Conservation (phyloP, 2,329 filamentous ascomycete species). For the Raffaelea ambrosiae region DNA sequence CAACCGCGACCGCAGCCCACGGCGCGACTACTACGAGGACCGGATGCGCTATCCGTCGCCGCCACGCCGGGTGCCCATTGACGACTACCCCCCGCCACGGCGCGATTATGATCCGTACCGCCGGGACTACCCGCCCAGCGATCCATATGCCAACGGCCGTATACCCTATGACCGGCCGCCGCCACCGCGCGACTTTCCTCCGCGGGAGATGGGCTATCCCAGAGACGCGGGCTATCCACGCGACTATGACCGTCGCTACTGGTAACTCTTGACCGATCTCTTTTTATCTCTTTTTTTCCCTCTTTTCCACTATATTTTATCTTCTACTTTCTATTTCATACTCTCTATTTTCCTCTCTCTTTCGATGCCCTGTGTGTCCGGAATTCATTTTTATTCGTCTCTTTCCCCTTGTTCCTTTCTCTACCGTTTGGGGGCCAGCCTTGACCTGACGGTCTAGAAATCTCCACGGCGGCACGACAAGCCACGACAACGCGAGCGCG, state of each 20-base stretch:
- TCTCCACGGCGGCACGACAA: not conserved
- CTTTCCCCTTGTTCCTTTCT: not conserved
- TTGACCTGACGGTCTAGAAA: constrained; percentile 6
- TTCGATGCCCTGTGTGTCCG: too few relatives aligned
- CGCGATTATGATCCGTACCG: constrained; percentile 73
- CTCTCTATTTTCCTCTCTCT: not conserved
- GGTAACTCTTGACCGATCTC: constrained; percentile 10
- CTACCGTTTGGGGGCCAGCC: not conserved
- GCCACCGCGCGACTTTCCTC: constrained; percentile 24
- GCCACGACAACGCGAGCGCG: too few relatives aligned
- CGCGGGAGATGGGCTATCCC: constrained; percentile 41
- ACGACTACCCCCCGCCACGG: constrained; percentile 67
- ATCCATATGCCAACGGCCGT: constrained; percentile 51
- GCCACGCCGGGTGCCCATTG: constrained; percentile 62
- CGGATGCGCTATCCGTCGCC: constrained; percentile 74
- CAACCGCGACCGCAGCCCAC: constrained; percentile 76
- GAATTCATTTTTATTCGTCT: too few relatives aligned
- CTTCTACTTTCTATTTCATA: not conserved
- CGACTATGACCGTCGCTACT: constrained; percentile 25
- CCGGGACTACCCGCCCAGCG: constrained; percentile 55
- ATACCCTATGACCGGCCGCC: constrained; percentile 47
- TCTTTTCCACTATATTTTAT: not conserved
- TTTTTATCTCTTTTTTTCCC: too few relatives aligned
- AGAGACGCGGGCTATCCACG: constrained; percentile 37
- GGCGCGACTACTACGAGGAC: constrained; percentile 82